Percentiles rank a stretch among this genome's conserved stretches.
Evolutionary conservation across 352 stramenopile species (phyloP).

Genomic region (Thalassiosira gravida): DNA sequence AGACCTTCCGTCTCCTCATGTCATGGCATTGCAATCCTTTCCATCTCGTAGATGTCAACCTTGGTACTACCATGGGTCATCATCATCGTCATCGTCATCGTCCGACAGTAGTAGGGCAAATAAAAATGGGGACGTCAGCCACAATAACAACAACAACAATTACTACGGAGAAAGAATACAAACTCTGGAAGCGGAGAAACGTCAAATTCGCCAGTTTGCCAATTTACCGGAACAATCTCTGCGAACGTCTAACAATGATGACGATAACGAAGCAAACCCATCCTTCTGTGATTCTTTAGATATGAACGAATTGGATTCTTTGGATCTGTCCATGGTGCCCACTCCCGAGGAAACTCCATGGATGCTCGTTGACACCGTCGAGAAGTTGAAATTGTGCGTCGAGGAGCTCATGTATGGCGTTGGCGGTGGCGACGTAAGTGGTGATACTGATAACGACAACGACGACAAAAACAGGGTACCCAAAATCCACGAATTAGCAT

Average conservation of each 20-base stretch:
- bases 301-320: slow-evolving; percentile 48
- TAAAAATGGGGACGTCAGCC: neutral
- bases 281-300: slow-evolving; percentile 61
- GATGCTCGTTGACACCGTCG: slow-evolving; percentile 69
- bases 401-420: slow-evolving; percentile 58
- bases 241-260: neutral
- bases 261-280: no score
- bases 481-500: slow-evolving; percentile 67
- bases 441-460: no score
- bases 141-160: slow-evolving; percentile 1
- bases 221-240: slow-evolving; percentile 46
- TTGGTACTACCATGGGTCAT: slow-evolving; percentile 37
- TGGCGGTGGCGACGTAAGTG: slow-evolving; percentile 11
- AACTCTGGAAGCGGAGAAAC: slow-evolving; percentile 45
- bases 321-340: slow-evolving; percentile 59
- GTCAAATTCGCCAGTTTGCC: slow-evolving; percentile 36
- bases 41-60: slow-evolving; percentile 25
- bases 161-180: neutral
- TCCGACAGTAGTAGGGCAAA: no score
- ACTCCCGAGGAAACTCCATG: slow-evolving; percentile 52
- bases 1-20: slow-evolving; percentile 4
- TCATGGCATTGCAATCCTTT: slow-evolving; percentile 12
- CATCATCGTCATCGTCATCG: no score
- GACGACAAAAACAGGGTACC: neutral
- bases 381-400: slow-evolving; percentile 71